Conservation (phyloP, 441 rosid species). For the Isatis lusitanica region DNA sequence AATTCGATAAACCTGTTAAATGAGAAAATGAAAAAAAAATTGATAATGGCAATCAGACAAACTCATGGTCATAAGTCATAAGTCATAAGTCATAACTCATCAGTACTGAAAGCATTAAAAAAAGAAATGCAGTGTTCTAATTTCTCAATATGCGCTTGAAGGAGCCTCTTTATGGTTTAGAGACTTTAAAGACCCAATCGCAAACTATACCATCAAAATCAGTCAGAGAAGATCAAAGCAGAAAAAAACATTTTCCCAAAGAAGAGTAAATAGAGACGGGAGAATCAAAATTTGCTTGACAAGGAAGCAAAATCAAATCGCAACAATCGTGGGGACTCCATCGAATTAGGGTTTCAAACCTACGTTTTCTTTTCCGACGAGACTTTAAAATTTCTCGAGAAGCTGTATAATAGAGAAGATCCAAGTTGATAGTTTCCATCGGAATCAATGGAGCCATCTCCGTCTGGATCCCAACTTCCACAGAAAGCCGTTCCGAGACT, state of each 20-base stretch:
- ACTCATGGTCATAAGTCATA: background rate
- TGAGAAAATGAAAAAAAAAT: no score
- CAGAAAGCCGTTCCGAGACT: constrained; percentile 44
- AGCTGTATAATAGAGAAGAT: constrained; percentile 17
- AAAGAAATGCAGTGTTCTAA: background rate
- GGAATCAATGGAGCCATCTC: constrained; percentile 43
- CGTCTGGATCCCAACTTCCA: constrained; percentile 32
- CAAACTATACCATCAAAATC: constrained; percentile 14
- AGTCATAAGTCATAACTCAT: background rate
- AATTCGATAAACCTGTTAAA: no score
- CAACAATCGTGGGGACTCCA: background rate
- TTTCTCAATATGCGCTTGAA: background rate
- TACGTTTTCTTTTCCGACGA: background rate
- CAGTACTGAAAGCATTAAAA: no score
- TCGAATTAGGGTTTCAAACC: constrained; percentile 17
- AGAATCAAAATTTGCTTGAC: constrained; percentile 27
- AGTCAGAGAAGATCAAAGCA: constrained; percentile 22
- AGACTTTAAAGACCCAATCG: constrained; percentile 14
- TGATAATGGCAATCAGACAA: background rate
- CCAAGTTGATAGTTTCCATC: constrained; percentile 10
- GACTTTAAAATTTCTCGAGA: constrained; percentile 1
- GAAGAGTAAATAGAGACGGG: background rate
- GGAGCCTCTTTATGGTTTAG: background rate
- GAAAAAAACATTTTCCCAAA: background rate
- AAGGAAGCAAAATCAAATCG: constrained; percentile 8